Evolutionary conservation across 257 asterid species (phyloP).

Genomic region (Ilex aquifolium): DNA sequence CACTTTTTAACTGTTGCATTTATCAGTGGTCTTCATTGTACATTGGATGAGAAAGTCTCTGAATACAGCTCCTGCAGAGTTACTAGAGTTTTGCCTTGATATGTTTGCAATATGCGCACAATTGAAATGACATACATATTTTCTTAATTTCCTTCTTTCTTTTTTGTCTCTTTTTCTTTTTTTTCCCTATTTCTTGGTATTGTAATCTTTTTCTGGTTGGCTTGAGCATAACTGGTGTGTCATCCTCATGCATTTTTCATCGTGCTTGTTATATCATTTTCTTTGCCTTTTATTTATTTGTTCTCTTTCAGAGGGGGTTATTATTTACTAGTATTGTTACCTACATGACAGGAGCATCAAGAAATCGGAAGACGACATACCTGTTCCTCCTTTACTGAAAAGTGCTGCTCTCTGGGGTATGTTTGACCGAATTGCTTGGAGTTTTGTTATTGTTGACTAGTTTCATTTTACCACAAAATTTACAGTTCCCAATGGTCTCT

Average conservation of each 20-base stretch:
- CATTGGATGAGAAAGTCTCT: too few relatives aligned
- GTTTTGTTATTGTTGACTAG: too few relatives aligned
- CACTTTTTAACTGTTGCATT: too few relatives aligned
- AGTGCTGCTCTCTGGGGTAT: conserved; percentile 95
- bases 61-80: too few relatives aligned
- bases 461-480: too few relatives aligned
- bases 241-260: background rate
- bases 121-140: background rate
- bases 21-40: too few relatives aligned
- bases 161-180: background rate
- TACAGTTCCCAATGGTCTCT: too few relatives aligned
- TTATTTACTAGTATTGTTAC: background rate
- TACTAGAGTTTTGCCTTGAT: too few relatives aligned
- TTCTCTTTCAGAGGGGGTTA: background rate
- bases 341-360: conserved; percentile 63
- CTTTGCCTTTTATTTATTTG: background rate
- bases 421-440: conserved; percentile 15
- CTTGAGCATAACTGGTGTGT: background rate
- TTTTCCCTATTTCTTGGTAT: background rate
- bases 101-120: background rate
- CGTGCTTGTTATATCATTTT: background rate
- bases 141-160: background rate
- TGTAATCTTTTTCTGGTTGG: background rate
- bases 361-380: conserved; percentile 82
- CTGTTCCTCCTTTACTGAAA: conserved; percentile 80